phyloP scores from a whole-genome alignment of 78 protist genomes.

The Guillardia theta region DNA sequence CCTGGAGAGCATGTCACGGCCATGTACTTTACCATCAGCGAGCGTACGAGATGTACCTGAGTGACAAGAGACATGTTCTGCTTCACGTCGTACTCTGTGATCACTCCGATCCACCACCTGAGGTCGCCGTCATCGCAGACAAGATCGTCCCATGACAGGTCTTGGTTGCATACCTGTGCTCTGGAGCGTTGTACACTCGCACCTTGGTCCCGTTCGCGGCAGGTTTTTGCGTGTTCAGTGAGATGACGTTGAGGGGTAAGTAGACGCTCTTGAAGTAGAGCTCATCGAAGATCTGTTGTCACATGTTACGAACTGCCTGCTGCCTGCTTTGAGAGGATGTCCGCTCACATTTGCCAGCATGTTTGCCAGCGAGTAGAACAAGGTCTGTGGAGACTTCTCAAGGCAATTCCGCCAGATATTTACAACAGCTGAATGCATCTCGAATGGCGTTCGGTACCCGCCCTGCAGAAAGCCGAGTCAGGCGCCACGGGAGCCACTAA shows the following conservation, averaged over 20 bases:
- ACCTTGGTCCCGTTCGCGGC: background rate
- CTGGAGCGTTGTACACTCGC: constrained; percentile 19
- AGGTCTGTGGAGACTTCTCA: background rate
- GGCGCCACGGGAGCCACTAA: background rate
- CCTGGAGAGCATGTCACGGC: background rate
- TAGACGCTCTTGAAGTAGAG: background rate
- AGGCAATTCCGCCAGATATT: background rate
- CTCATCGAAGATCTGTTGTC: background rate
- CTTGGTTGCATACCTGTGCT: background rate
- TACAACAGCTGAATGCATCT: background rate
- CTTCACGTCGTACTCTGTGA: background rate
- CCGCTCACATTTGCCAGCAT: background rate
- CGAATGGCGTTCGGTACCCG: background rate
- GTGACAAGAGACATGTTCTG: constrained; percentile 11
- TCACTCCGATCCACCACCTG: background rate
- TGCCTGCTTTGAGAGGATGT: background rate
- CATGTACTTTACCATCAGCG: background rate
- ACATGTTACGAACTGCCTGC: background rate
- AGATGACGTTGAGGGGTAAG: background rate
- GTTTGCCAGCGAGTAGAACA: background rate
- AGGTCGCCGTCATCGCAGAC: background rate
- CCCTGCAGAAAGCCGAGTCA: background rate
- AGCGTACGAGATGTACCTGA: background rate
- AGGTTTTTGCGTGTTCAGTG: background rate
- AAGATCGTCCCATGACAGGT: background rate